Evolutionary conservation across 345 rosid genomes (phyloP).

Genomic region (Eutrema japonicum): DNA sequence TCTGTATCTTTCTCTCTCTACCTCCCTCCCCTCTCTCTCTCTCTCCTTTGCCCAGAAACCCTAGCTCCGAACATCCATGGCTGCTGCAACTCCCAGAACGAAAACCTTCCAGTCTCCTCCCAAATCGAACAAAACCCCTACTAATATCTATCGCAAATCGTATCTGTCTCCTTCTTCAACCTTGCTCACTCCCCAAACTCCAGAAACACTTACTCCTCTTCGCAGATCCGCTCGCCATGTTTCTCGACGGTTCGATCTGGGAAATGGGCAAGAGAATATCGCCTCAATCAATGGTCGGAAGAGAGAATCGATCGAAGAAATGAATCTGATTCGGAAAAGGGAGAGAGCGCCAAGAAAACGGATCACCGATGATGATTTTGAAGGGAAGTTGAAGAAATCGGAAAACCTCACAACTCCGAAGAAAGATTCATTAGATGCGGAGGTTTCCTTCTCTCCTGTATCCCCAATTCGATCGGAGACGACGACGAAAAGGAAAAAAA

Average conservation of each 20-base stretch:
- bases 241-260: constrained; percentile 39
- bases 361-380: neutral
- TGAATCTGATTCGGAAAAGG: constrained; percentile 30
- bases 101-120: constrained; percentile 45
- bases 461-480: constrained; percentile 61
- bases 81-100: constrained; percentile 50
- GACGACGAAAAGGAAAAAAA: constrained; percentile 52
- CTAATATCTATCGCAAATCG: constrained; percentile 26
- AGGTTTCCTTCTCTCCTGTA: constrained; percentile 51
- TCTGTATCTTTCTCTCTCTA: constrained; percentile 29
- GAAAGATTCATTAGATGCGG: constrained; percentile 31
- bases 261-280: constrained; percentile 11
- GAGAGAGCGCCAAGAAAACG: constrained; percentile 31
- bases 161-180: constrained; percentile 42
- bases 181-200: constrained; percentile 55
- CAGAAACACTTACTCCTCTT: constrained; percentile 47
- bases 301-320: constrained; percentile 27
- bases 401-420: neutral
- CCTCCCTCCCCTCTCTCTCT: constrained; percentile 24
- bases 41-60: constrained; percentile 27
- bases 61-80: constrained; percentile 51
- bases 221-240: constrained; percentile 60
- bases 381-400: neutral
- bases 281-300: neutral
- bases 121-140: constrained; percentile 38